These are phyloP conservation scores for Colletotrichum gloeosporioides DNA, from an alignment of 2,329 filamentous ascomycete genomes.

Conservation along the genomic window DNA sequence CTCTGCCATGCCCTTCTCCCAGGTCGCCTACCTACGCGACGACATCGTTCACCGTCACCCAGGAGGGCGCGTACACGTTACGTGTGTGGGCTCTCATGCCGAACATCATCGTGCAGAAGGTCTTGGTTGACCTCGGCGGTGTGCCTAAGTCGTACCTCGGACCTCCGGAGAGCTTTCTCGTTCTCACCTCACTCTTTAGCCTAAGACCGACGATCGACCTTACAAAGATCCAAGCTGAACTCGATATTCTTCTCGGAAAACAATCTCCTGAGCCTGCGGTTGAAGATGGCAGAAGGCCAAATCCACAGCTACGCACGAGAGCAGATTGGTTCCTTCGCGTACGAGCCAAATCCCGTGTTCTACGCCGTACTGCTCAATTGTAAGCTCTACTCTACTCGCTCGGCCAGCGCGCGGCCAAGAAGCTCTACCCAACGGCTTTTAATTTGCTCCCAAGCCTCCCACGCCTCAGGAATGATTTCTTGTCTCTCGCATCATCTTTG, in stretches of 20 bases:
- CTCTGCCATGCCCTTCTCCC: not conserved
- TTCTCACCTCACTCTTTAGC: slow-evolving; percentile 19
- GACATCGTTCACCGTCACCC: slow-evolving; percentile 42
- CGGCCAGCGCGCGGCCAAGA: not conserved
- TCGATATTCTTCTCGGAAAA: not conserved
- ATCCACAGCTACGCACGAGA: not conserved
- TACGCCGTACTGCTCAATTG: not conserved
- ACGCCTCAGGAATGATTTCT: not conserved
- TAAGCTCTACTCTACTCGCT: not conserved
- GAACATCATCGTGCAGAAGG: slow-evolving; percentile 60
- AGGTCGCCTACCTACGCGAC: slow-evolving; percentile 39
- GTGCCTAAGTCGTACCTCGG: slow-evolving; percentile 60
- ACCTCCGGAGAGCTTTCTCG: slow-evolving; percentile 59
- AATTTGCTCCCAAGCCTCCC: not conserved
- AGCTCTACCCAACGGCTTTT: not conserved
- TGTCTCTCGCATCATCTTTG: not conserved
- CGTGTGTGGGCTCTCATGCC: slow-evolving; percentile 57
- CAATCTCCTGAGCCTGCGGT: not conserved
- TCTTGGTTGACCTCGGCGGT: slow-evolving; percentile 61
- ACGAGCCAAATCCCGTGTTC: not conserved
- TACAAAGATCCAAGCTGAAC: not conserved
- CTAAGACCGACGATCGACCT: not conserved
- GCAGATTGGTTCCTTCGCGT: not conserved
- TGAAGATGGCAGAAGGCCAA: not conserved
- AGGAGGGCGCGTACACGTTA: slow-evolving; percentile 52